phyloP scores from a whole-genome alignment of 1,284 basidiomycete species.

The Trichosporon inkin region DNA sequence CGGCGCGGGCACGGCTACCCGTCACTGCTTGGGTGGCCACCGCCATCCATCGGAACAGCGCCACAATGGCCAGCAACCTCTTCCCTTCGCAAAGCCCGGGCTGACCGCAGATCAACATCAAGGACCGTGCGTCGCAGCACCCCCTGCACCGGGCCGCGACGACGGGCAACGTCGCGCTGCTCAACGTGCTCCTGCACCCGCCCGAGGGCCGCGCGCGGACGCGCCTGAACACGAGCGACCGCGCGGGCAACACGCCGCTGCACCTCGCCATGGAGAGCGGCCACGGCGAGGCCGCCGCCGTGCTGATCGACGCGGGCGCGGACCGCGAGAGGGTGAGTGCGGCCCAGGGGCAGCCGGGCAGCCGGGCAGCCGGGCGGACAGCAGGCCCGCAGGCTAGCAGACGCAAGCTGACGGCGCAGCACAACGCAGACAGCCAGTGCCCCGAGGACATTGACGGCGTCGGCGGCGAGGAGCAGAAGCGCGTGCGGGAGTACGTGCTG shows the following conservation, averaged over 20 bases:
- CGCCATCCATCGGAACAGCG: too few relatives aligned
- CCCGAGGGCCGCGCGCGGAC: constrained; percentile 70
- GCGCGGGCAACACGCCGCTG: constrained; percentile 86
- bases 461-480: constrained; percentile 76
- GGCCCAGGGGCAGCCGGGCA: too few relatives aligned
- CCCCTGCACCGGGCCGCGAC: constrained; percentile 92
- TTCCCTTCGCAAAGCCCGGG: too few relatives aligned
- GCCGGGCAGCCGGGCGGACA: too few relatives aligned
- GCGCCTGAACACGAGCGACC: constrained; percentile 77
- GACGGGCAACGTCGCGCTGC: constrained; percentile 81
- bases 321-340: constrained; percentile 75
- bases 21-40: too few relatives aligned
- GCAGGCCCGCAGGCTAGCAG: too few relatives aligned
- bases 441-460: constrained; percentile 83
- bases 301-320: constrained; percentile 86
- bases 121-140: constrained; percentile 82
- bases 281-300: constrained; percentile 80
- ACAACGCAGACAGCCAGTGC: constrained; percentile 73
- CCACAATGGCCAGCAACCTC: too few relatives aligned
- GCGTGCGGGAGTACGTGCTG: constrained; percentile 66
- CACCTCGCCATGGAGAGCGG: constrained; percentile 93
- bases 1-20: too few relatives aligned
- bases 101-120: constrained; percentile 72
- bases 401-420: constrained; percentile 52
- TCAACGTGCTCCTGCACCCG: constrained; percentile 70